Evolutionary conservation across 768 basidiomycete species (phyloP), one percentile per base, ranked within the genome.

Genomic region (Agrocybe pediades): DNA sequence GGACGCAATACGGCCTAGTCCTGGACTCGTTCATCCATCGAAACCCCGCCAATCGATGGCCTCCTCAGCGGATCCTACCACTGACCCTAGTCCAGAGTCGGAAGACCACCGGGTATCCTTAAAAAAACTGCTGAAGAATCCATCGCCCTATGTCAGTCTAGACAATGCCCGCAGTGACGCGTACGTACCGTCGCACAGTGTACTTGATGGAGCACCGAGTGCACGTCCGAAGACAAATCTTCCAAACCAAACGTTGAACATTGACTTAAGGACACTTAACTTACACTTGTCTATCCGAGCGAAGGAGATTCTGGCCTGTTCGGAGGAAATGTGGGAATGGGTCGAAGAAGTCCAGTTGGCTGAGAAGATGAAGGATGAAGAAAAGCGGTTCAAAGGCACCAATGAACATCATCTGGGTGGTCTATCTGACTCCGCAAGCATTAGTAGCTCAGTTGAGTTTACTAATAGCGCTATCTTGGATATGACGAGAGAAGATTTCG

Each of bases 261-360:
- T 87, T 26, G 88, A 90, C 65, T 56, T 83, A 45, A 74, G 77
- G 50, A 75, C 79, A 7, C 67, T 88, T 42, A 85, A 86, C 61
- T 65, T 88, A 54, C 86, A 87, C 67, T 73, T 91, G n/a, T 71
- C 78, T 16, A 53, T 83, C 57, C 76, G 86, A 13, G 79, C 80
- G 8, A 75, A 79, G 53, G 88, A 88, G 64, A 75, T 90, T n/a
- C 58, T 89, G 13, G 86, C 77, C 7, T 90, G 87, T 60, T 75
- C 83, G 0, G 89, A 90, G 67, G 75, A 83, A 25, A 90, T 90
- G 87, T 91, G 89, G 89, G 87, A 87, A 50, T 90, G 84, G 81
- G 78, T 90, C 2, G 62, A 71, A 19, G 77, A 77, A 21, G 78
- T 77, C 55, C 84, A 84, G 69, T 63, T 58, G 11, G 54, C 57